phyloP scores from a whole-genome alignment of 345 rosid genomes.

The Ceriops zippeliana region DNA sequence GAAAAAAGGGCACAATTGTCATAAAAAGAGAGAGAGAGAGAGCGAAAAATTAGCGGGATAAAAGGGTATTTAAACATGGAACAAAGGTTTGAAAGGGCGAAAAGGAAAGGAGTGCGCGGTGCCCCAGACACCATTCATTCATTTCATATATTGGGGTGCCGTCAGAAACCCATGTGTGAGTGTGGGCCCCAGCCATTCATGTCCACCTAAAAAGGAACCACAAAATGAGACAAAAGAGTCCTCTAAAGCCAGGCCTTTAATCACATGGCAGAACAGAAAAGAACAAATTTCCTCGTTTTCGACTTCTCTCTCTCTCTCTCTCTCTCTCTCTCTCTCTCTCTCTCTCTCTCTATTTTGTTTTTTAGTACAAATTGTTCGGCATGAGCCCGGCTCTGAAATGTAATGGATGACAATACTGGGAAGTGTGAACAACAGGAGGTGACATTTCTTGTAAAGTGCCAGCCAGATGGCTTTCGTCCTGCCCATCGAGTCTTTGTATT shows the following conservation, averaged over 20 bases:
- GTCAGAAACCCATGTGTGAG: slow-evolving; percentile 57
- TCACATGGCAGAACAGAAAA: slow-evolving; percentile 33
- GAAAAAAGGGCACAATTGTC: too few relatives aligned
- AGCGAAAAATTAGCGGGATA: not conserved
- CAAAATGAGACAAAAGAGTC: slow-evolving; percentile 59
- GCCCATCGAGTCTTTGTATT: not conserved
- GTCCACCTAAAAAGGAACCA: slow-evolving; percentile 51
- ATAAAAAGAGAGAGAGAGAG: not conserved
- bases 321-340: not conserved
- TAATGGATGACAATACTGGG: slow-evolving; percentile 25
- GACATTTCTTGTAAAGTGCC: not conserved
- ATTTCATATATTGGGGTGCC: slow-evolving; percentile 1
- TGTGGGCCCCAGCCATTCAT: slow-evolving; percentile 55
- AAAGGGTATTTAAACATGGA: not conserved
- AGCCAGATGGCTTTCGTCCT: slow-evolving; percentile 24
- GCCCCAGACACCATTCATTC: slow-evolving; percentile 36
- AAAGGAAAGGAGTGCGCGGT: slow-evolving; percentile 40
- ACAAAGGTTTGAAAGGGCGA: slow-evolving; percentile 27
- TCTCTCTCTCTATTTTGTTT: too few relatives aligned
- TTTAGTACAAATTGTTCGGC: too few relatives aligned
- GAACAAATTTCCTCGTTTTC: slow-evolving; percentile 26
- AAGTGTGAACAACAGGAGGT: not conserved
- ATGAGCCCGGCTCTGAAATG: slow-evolving; percentile 14
- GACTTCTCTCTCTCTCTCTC: not conserved
- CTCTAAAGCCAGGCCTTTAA: slow-evolving; percentile 44